Percentiles rank a stretch among this genome's conserved stretches.
Evolutionary conservation across 768 basidiomycete species (phyloP).

Genomic region (Rubroboletus pulcherrimus): DNA sequence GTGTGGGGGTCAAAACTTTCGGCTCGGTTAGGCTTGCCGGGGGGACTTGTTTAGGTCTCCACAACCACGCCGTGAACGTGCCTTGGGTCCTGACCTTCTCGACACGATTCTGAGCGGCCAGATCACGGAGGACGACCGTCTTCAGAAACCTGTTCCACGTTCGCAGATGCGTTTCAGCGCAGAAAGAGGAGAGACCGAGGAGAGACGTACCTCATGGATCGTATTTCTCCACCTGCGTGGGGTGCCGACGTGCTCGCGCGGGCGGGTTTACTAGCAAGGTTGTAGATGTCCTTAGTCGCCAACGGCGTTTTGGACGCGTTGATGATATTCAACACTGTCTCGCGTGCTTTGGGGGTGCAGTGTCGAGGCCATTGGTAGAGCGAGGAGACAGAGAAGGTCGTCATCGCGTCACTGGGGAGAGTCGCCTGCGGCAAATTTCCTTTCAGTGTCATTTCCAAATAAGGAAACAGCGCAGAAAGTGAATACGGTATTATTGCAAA

Average conservation of each 20-base stretch:
- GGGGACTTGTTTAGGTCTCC: conserved; percentile 24
- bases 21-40: neutral
- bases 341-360: conserved; percentile 22
- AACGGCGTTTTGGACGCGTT: conserved; percentile 20
- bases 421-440: neutral
- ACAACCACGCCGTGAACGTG: conserved; percentile 40
- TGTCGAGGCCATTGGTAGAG: conserved; percentile 23
- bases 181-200: neutral
- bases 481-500: neutral
- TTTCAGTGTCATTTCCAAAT: neutral
- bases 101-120: conserved; percentile 41
- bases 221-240: conserved; percentile 44
- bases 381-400: conserved; percentile 13
- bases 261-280: conserved; percentile 14
- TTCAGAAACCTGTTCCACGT: conserved; percentile 49
- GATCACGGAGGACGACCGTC: conserved; percentile 43
- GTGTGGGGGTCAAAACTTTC: neutral
- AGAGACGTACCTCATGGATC: conserved; percentile 47
- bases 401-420: conserved; percentile 3
- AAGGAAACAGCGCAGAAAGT: neutral
- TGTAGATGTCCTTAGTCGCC: conserved; percentile 28
- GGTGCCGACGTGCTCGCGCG: conserved; percentile 31
- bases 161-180: neutral
- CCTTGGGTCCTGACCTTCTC: conserved; percentile 37
- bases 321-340: conserved; percentile 20